These are phyloP conservation scores for Plasmodium relictum DNA, from an alignment of 169 alveolate genomes.

Conservation along the genomic window DNA sequence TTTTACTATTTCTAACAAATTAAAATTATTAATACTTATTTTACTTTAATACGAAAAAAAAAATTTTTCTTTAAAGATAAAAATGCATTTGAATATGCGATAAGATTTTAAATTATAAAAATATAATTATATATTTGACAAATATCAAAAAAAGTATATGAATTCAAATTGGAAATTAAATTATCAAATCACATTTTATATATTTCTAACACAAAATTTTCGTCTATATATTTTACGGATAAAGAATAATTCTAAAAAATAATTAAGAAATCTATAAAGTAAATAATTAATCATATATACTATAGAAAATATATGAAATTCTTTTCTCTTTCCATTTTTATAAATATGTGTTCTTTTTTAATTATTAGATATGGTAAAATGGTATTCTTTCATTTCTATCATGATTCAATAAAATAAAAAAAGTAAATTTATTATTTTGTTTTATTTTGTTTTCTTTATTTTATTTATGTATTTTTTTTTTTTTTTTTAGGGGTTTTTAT, in stretches of 20 bases:
- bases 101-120: not conserved
- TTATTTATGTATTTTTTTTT: not conserved
- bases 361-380: too few relatives aligned
- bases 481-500: too few relatives aligned
- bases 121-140: constrained; percentile 4
- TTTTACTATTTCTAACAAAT: too few relatives aligned
- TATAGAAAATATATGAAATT: not conserved
- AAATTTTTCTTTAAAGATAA: too few relatives aligned
- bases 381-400: not conserved
- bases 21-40: too few relatives aligned
- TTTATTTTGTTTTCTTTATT: not conserved
- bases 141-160: constrained; percentile 1
- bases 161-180: not conserved
- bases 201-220: constrained; percentile 3
- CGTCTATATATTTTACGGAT: not conserved
- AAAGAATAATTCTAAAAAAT: not conserved
- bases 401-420: not conserved
- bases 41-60: too few relatives aligned
- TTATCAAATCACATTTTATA: not conserved
- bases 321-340: not conserved
- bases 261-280: not conserved
- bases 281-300: not conserved
- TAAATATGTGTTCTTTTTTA: too few relatives aligned
- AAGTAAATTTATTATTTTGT: not conserved
- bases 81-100: not conserved